Evolutionary conservation across 2,329 filamentous ascomycete species (phyloP).

Genomic region (Colletotrichum cuscutae): DNA sequence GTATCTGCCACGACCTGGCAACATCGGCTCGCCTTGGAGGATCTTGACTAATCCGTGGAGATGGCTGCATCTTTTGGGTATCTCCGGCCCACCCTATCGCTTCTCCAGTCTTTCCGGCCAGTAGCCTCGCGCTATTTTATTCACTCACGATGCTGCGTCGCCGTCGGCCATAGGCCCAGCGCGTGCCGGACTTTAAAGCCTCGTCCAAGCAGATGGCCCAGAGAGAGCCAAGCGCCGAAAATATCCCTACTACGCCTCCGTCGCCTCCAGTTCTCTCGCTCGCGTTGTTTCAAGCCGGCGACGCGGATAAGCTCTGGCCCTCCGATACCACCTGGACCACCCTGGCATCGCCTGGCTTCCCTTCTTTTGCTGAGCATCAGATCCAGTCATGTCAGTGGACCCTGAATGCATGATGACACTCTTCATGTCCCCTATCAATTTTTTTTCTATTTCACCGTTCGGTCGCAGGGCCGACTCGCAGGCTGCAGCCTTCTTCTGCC

Average conservation of each 20-base stretch:
- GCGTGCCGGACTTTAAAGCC: conserved; percentile 24
- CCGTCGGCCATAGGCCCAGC: conserved; percentile 20
- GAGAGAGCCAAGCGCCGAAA: conserved; percentile 29
- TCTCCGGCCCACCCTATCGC: conserved; percentile 26
- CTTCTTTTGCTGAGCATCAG: conserved; percentile 13
- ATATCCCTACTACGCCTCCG: conserved; percentile 11
- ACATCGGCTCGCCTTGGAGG: conserved; percentile 14
- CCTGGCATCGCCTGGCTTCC: conserved; percentile 4
- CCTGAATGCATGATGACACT: conserved; percentile 32
- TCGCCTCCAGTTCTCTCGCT: conserved; percentile 11
- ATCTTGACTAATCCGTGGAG: conserved; percentile 33
- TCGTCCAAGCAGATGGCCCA: conserved; percentile 10
- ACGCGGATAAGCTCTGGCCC: conserved; percentile 32
- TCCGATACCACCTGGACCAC: conserved; percentile 13
- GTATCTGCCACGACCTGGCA: conserved; percentile 18
- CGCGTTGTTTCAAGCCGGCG: conserved; percentile 33
- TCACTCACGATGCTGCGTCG: conserved; percentile 26
- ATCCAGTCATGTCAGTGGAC: conserved; percentile 32
- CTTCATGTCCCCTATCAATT: conserved; percentile 11
- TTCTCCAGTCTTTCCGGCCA: conserved; percentile 18
- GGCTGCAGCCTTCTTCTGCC: conserved; percentile 3
- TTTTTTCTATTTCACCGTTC: conserved; percentile 5
- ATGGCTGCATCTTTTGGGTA: conserved; percentile 24
- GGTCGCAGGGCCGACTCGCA: conserved; percentile 21
- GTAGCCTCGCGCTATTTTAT: conserved; percentile 29